Percentiles rank a stretch among this genome's conserved stretches.
These are phyloP conservation scores for Penicillium lividum DNA, from an alignment of 495 filamentous ascomycete genomes.

Conservation along the genomic window DNA sequence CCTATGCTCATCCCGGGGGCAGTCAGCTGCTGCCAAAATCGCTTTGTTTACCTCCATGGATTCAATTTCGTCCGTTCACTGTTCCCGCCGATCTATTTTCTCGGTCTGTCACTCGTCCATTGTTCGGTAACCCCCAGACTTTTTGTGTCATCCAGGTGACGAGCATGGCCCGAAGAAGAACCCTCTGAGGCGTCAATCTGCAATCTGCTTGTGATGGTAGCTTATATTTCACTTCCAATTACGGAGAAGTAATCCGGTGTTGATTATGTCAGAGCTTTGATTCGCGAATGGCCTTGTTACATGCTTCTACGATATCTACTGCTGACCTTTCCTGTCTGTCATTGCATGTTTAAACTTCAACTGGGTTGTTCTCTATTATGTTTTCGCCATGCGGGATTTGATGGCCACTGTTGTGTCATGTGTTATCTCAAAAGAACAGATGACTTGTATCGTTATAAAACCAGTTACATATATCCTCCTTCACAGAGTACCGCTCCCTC, in stretches of 20 bases:
- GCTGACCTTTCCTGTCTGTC: slow-evolving; percentile 14
- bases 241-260: slow-evolving; percentile 23
- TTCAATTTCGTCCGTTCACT: slow-evolving; percentile 17
- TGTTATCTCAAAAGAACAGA: slow-evolving; percentile 11
- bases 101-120: slow-evolving; percentile 15
- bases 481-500: background rate
- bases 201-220: slow-evolving; percentile 26
- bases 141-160: slow-evolving; percentile 11
- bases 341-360: slow-evolving; percentile 9
- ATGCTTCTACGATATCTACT: slow-evolving; percentile 17
- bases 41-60: slow-evolving; percentile 10
- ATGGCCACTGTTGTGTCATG: background rate
- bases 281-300: slow-evolving; percentile 17
- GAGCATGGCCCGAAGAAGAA: slow-evolving; percentile 10
- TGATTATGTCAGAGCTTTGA: slow-evolving; percentile 25
- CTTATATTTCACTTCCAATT: slow-evolving; percentile 22
- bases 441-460: slow-evolving; percentile 10
- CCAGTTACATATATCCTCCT: background rate
- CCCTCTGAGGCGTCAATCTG: slow-evolving; percentile 19
- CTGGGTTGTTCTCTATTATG: background rate
- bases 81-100: slow-evolving; percentile 23
- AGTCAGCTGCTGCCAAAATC: slow-evolving; percentile 3
- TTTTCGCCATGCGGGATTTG: slow-evolving; percentile 1
- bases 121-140: slow-evolving; percentile 7
- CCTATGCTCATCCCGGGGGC: slow-evolving; percentile 2